A percentile compares a stretch with the other conserved stretches of the same genome.
Evolutionary conservation across 805 yeast species (phyloP).

Genomic region (Kazachstania kunashirensis): DNA sequence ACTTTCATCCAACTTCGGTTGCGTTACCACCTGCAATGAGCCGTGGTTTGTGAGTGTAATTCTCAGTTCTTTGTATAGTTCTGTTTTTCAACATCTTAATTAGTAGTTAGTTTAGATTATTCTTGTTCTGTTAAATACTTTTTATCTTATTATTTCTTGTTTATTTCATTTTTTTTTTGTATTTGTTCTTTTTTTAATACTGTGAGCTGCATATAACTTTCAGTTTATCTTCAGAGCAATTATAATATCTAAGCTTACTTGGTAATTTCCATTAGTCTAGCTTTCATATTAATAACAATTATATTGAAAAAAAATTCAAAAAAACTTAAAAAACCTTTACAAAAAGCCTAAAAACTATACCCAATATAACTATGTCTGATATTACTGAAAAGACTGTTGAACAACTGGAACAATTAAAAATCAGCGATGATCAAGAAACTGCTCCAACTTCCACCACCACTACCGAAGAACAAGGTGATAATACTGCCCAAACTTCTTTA

Average conservation of each 20-base stretch:
- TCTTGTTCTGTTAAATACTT: too few relatives aligned
- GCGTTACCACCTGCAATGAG: too few relatives aligned
- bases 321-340: slow-evolving; percentile 14
- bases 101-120: background rate
- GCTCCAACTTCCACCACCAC: slow-evolving; percentile 11
- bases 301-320: slow-evolving; percentile 13
- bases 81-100: too few relatives aligned
- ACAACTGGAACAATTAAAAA: slow-evolving; percentile 29
- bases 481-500: slow-evolving; percentile 68
- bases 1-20: background rate
- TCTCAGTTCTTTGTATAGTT: too few relatives aligned
- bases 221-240: slow-evolving; percentile 7
- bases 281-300: slow-evolving; percentile 3
- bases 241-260: slow-evolving; percentile 5
- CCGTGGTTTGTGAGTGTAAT: too few relatives aligned
- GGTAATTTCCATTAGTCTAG: slow-evolving; percentile 2
- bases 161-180: background rate
- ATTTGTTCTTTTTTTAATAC: slow-evolving; percentile 1
- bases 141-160: too few relatives aligned
- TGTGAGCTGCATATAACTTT: slow-evolving; percentile 10
- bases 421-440: slow-evolving; percentile 27
- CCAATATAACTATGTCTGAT: slow-evolving; percentile 27
- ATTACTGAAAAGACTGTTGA: slow-evolving; percentile 31
- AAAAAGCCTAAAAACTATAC: slow-evolving; percentile 11
- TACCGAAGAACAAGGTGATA: slow-evolving; percentile 19